phyloP scores from a whole-genome alignment of 1,284 basidiomycete genomes.

The Moniliophthora roreri region DNA sequence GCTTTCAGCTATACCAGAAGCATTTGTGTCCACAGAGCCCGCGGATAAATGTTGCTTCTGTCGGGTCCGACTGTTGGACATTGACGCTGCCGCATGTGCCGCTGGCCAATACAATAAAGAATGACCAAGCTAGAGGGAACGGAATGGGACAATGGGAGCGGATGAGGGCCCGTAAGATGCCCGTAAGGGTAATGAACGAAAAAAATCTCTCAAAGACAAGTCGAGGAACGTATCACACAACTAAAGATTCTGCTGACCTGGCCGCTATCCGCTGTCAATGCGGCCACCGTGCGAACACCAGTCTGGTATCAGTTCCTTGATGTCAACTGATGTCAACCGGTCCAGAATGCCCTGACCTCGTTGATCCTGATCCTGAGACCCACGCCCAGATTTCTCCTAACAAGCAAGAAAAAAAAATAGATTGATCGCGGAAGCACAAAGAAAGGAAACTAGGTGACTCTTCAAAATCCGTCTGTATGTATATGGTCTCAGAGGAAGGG shows the following conservation, averaged over 20 bases:
- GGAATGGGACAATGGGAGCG: neutral
- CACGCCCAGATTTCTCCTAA: too few relatives aligned
- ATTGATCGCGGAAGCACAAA: constrained; percentile 18
- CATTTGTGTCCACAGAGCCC: constrained; percentile 45
- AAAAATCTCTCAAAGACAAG: too few relatives aligned
- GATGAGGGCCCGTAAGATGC: too few relatives aligned
- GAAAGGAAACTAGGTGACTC: constrained; percentile 7
- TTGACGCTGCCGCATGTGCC: constrained; percentile 2
- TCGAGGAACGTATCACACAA: too few relatives aligned
- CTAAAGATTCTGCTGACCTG: too few relatives aligned
- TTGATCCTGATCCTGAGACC: too few relatives aligned
- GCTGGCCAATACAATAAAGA: neutral
- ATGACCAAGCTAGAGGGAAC: neutral
- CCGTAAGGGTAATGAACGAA: too few relatives aligned
- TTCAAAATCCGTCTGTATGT: constrained; percentile 18
- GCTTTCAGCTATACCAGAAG: constrained; percentile 54
- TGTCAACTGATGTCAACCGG: too few relatives aligned
- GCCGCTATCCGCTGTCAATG: too few relatives aligned
- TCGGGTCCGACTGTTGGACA: constrained; percentile 2
- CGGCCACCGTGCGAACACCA: too few relatives aligned
- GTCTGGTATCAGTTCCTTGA: too few relatives aligned
- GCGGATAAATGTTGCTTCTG: constrained; percentile 32
- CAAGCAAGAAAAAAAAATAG: neutral
- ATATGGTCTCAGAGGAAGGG: constrained; percentile 15
- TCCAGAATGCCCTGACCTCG: too few relatives aligned